A percentile compares a stretch with the other conserved stretches of the same genome.
Conservation (phyloP, 176 grass and related monocot species). For the Chloris gayana region DNA sequence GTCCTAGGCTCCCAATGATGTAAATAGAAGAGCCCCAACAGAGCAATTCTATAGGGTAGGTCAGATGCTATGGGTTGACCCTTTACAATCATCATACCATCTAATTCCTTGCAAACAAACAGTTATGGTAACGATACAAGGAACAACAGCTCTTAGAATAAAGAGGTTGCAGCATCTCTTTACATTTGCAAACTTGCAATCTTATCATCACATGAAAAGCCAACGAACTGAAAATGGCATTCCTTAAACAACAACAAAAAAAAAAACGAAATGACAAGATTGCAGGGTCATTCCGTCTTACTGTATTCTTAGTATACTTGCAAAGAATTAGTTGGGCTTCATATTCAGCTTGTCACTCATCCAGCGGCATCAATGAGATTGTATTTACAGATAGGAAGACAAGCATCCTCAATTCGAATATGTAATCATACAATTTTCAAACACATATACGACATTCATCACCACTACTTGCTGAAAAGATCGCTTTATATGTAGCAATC, state of each 20-base stretch:
- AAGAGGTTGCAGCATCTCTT: background rate
- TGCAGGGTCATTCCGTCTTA: background rate
- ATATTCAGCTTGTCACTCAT: background rate
- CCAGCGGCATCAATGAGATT: background rate
- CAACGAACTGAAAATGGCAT: background rate
- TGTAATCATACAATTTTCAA: conserved; percentile 15
- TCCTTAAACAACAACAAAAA: background rate
- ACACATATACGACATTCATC: background rate
- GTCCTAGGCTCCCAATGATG: too few species aligned
- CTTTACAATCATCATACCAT: background rate
- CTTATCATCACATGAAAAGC: background rate
- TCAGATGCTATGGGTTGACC: background rate
- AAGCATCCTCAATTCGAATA: conserved; percentile 1
- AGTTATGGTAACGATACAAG: background rate
- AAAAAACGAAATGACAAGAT: background rate
- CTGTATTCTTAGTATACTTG: background rate
- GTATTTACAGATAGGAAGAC: conserved; percentile 1
- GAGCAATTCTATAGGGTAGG: too few species aligned
- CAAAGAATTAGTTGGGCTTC: background rate
- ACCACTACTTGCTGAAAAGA: conserved; percentile 5
- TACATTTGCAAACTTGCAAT: background rate
- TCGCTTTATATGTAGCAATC: conserved; percentile 23
- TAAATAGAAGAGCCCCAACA: too few species aligned
- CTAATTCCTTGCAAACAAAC: background rate
- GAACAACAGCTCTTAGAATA: background rate